Conservation (phyloP, 2,329 filamentous ascomycete species). For the Penicillium sp. region DNA sequence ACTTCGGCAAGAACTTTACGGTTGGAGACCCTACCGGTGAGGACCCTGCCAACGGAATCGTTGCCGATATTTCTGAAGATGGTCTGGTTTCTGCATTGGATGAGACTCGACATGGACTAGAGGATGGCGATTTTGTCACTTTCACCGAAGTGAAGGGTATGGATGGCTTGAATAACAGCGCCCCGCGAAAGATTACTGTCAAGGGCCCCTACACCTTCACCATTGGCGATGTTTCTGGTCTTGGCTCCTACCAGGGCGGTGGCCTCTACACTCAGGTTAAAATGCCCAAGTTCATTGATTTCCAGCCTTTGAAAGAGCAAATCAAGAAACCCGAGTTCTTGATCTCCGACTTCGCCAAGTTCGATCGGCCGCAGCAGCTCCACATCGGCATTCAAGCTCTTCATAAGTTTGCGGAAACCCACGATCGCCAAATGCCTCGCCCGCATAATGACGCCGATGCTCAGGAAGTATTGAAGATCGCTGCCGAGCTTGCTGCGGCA, state of each 20-base stretch:
- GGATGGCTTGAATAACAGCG: conserved; percentile 80
- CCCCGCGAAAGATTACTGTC: conserved; percentile 87
- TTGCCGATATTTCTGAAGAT: conserved; percentile 86
- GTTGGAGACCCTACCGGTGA: conserved; percentile 90
- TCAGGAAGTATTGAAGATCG: conserved; percentile 72
- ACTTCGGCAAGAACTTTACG: conserved; percentile 94
- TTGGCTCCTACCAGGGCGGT: conserved; percentile 85
- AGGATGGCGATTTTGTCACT: conserved; percentile 95
- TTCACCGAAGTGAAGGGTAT: conserved; percentile 93
- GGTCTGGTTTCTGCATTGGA: conserved; percentile 91
- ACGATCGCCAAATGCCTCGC: conserved; percentile 73
- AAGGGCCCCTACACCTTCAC: conserved; percentile 98
- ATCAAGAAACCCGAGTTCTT: conserved; percentile 87
- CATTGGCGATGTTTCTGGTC: conserved; percentile 86
- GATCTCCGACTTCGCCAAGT: conserved; percentile 96
- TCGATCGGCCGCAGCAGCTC: conserved; percentile 89
- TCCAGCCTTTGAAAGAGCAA: conserved; percentile 77
- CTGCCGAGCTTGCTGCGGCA: conserved; percentile 71
- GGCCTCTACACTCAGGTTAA: conserved; percentile 96
- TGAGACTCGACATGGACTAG: conserved; percentile 90
- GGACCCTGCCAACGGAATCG: conserved; percentile 81
- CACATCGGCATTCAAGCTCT: conserved; percentile 92
- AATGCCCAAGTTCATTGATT: conserved; percentile 93
- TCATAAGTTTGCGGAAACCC: conserved; percentile 77
- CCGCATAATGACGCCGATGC: conserved; percentile 88